Percentiles rank a stretch among this genome's conserved stretches.
phyloP scores from a whole-genome alignment of 2,329 filamentous ascomycete species.

The Arthrobotrys musiformis region DNA sequence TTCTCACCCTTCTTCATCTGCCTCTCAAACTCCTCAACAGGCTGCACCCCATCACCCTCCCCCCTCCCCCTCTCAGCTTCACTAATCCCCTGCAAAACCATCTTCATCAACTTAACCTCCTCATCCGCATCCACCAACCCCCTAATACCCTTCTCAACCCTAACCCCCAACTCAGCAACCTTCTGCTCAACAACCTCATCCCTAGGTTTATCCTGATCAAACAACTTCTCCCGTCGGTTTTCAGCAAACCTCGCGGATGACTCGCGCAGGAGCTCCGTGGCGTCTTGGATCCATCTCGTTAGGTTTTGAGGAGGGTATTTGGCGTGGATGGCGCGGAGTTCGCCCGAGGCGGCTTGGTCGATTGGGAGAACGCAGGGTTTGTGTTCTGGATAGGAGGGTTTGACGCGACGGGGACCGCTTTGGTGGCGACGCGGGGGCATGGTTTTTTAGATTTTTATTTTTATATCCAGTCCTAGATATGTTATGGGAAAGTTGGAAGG shows the following conservation, averaged over 20 bases:
- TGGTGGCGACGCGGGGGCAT: conserved; percentile 28
- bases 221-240: conserved; percentile 24
- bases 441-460: not conserved
- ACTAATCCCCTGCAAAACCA: conserved; percentile 21
- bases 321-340: conserved; percentile 44
- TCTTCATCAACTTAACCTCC: conserved; percentile 35
- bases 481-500: not conserved
- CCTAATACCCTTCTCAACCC: conserved; percentile 48
- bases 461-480: not conserved
- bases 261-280: conserved; percentile 32
- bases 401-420: conserved; percentile 19
- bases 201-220: conserved; percentile 29
- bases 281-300: conserved; percentile 25
- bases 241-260: conserved; percentile 34
- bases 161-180: conserved; percentile 39
- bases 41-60: conserved; percentile 36
- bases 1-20: conserved; percentile 9
- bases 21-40: conserved; percentile 32
- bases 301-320: conserved; percentile 41
- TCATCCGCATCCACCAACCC: conserved; percentile 43
- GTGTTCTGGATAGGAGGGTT: conserved; percentile 19
- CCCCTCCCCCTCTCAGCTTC: conserved; percentile 29
- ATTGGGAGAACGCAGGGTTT: conserved; percentile 36
- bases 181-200: conserved; percentile 25
- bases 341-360: conserved; percentile 19